Base-by-base conservation (phyloP, 257 asterid genomes). In the Petrea volubilis region DNA sequence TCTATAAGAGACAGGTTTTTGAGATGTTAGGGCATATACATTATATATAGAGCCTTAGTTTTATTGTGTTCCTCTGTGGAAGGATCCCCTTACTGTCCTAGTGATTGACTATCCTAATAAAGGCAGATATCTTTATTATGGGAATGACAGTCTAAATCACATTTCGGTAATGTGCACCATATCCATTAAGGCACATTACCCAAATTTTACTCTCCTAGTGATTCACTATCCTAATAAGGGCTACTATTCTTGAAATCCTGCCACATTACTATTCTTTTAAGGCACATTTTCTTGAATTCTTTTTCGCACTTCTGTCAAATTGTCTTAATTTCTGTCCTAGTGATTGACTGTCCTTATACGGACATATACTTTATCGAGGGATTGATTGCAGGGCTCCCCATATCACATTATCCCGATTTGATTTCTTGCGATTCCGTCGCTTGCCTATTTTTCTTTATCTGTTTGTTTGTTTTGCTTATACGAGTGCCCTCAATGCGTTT, bases 341-440 rank as follows among this genome's bases (percentile, higher is more conserved):
- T 72, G 67, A 83, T 71, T 72, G 70, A 77, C 72, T 79, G n/a
- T 77, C 73, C 78, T 67, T 60, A 70, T 36, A 65, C 61, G 57
- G 77, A 52, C 60, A 40, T 55, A 31, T 78, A 56, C 70, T 72
- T 76, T 49, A 67, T 56, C 49, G 27, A 64, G 51, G 76, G 75
- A 52, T 47, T 75, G 68, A 76, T 49, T 74, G 73, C 61, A 38
- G 64, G 46, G 24, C 25, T 53, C 59, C 61, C 21, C 68, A 40
- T 31, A 6, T 60, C 27, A 64, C 60, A 56, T 33, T 52, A 49
- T 40, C 75, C 65, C 4, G 11, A 50, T 71, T 66, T 4, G 11
- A 50, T 71, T 66, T 59, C 24, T 62, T 52, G 70, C 29, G 57
- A 41, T 58, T 71, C 33, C 36, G 31, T 68, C 57, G 52, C 64